phyloP scores from a whole-genome alignment of 768 basidiomycete genomes.

The Mycena rebaudengoi region DNA sequence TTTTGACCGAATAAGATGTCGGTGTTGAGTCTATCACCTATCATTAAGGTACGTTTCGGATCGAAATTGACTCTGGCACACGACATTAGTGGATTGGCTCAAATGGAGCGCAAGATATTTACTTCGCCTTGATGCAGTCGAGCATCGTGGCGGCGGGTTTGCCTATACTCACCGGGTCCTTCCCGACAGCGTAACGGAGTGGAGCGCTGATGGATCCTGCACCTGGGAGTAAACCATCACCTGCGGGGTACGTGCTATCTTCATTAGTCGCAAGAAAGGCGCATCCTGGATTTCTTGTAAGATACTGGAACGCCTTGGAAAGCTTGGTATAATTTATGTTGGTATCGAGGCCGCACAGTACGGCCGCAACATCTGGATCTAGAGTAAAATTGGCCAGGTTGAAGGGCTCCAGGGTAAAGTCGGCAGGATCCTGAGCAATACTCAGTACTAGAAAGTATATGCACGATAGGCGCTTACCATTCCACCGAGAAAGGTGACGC shows the following conservation, averaged over 20 bases:
- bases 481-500: conserved; percentile 82
- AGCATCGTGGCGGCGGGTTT: conserved; percentile 9
- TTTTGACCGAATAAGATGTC: conserved; percentile 94
- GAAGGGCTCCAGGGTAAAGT: conserved; percentile 79
- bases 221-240: conserved; percentile 80
- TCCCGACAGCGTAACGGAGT: conserved; percentile 74
- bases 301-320: conserved; percentile 90
- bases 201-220: conserved; percentile 88
- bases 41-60: conserved; percentile 88
- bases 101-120: no score
- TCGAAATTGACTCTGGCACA: conserved; percentile 89
- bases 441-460: no score
- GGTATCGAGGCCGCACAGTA: conserved; percentile 92
- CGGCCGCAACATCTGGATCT: conserved; percentile 87
- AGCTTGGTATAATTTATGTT: conserved; percentile 93
- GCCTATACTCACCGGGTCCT: conserved; percentile 29
- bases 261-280: conserved; percentile 92
- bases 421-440: conserved; percentile 75
- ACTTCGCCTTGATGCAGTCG: conserved; percentile 89
- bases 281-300: conserved; percentile 81
- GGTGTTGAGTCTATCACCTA: conserved; percentile 94
- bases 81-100: no score
- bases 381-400: conserved; percentile 71
- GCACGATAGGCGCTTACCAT: conserved; percentile 74
- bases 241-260: conserved; percentile 89